phyloP scores from a whole-genome alignment of 2,329 filamentous ascomycete genomes.

The Epichloe elymi region DNA sequence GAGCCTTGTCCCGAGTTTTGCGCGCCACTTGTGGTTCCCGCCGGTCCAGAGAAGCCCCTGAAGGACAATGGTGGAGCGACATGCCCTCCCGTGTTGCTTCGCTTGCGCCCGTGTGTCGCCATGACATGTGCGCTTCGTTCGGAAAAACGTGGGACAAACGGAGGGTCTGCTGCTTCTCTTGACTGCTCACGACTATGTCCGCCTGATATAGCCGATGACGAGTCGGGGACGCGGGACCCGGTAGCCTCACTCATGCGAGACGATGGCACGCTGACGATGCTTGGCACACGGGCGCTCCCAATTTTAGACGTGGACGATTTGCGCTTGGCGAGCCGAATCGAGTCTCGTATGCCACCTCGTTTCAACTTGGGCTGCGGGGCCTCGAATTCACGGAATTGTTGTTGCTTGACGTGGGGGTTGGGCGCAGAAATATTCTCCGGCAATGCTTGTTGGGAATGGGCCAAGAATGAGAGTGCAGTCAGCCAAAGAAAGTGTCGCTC shows the following conservation, averaged over 20 bases:
- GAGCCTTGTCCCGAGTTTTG: constrained; percentile 43
- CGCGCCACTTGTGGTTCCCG: constrained; percentile 23
- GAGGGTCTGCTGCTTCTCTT: constrained; percentile 54
- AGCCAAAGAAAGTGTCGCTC: constrained; percentile 94
- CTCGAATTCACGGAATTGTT: constrained; percentile 39
- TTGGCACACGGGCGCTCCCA: constrained; percentile 38
- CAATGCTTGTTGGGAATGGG: constrained; percentile 71
- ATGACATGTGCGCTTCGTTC: constrained; percentile 36
- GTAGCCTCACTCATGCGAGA: constrained; percentile 22
- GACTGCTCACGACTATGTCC: constrained; percentile 34
- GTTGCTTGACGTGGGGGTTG: constrained; percentile 14
- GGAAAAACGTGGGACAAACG: constrained; percentile 56
- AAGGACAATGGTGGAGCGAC: constrained; percentile 54
- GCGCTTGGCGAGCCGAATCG: constrained; percentile 77
- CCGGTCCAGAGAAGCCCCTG: constrained; percentile 62
- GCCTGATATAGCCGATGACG: constrained; percentile 23
- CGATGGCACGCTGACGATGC: constrained; percentile 23
- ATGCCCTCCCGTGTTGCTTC: constrained; percentile 77
- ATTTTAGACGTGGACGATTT: constrained; percentile 38
- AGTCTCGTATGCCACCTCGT: constrained; percentile 61
- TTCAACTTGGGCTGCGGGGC: constrained; percentile 33
- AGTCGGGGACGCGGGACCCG: constrained; percentile 26
- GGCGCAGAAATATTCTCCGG: constrained; percentile 54
- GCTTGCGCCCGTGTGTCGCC: constrained; percentile 59
- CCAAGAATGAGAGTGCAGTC: constrained; percentile 85